Conservation (phyloP, 169 alveolate genomes). For the Eimeria tenella region DNA sequence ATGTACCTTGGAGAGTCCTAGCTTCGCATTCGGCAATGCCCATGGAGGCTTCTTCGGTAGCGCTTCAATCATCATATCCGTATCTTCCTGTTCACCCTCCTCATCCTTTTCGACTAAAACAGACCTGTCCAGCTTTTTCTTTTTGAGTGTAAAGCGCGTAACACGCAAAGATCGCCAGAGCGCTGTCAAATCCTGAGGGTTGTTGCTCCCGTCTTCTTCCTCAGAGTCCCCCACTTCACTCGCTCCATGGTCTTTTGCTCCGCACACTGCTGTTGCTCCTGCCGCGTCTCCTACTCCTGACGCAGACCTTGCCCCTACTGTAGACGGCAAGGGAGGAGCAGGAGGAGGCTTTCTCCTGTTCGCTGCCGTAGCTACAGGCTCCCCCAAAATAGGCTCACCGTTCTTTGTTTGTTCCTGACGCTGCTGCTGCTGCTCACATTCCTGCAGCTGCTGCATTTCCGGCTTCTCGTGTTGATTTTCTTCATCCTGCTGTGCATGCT, state of each 20-base stretch:
- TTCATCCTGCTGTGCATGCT: slow-evolving; percentile 25
- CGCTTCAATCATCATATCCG: slow-evolving; percentile 16
- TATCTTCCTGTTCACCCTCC: slow-evolving; percentile 24
- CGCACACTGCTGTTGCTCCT: not conserved
- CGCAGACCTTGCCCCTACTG: not conserved
- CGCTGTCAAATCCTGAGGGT: slow-evolving; percentile 21
- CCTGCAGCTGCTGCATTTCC: not conserved
- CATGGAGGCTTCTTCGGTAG: slow-evolving; percentile 23
- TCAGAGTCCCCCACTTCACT: not conserved
- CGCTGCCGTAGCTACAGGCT: not conserved
- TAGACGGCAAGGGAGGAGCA: slow-evolving; percentile 16
- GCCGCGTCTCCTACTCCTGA: not conserved
- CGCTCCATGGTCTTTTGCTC: slow-evolving; percentile 10
- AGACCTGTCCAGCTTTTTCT: not conserved
- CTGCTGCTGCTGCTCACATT: not conserved
- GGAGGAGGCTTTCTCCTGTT: slow-evolving; percentile 24
- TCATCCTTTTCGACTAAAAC: not conserved
- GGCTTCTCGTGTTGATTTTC: not conserved
- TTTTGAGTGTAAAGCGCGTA: slow-evolving; percentile 24
- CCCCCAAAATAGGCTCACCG: not conserved
- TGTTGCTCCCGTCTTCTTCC: slow-evolving; percentile 28
- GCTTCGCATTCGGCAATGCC: slow-evolving; percentile 50
- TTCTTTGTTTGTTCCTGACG: not conserved
- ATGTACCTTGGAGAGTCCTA: slow-evolving; percentile 6
- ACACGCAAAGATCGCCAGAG: slow-evolving; percentile 31